Evolutionary conservation across 441 rosid genomes (phyloP), one percentile per base, ranked within the genome.

Genomic region (Kokia cookei): DNA sequence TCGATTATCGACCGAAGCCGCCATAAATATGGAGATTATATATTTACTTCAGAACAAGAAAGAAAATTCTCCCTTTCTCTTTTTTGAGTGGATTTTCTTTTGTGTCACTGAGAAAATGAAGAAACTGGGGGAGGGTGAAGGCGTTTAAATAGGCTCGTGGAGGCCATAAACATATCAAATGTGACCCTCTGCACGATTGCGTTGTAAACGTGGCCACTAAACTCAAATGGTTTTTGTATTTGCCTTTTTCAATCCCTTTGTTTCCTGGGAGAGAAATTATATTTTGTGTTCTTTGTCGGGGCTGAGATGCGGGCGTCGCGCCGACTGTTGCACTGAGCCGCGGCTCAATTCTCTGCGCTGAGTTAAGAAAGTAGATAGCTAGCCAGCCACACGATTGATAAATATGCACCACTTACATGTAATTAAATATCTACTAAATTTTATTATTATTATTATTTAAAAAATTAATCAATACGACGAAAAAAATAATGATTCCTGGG

Each of bases 1-100:
- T 67, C 95, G 91, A 81, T 91, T 92, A 13, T 90, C 90, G 61
- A 94, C 94, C 2, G 92, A 89, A 70, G 97, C 91, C 69, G 97
- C 92, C 98, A 94, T 92, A 32, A 32, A 2, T 37, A 37, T 75
- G 64, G 37, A 35, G 66, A 47, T 12, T 43, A 5, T 4, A 32
- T 32, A 32, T 32, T 8, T 5, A 2, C n/a, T 19, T 3, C 4
- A 12, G 37, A 11, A 0, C 4, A 55, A 13, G 15, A 19, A 42
- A 45, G 45, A 24, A 19, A 37, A n/a, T 32, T 42, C 2, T 12
- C 55, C 26, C 8, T 5, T 0, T 8, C 3, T 7, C 0, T 3
- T 19, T 45, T 10, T 45, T 12, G 4, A 3, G 1, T n/a, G 1
- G 2, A 2, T 3, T 22, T 8, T 8, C 10, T 42, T 3, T 32